Conservation (phyloP, 2,329 filamentous ascomycete species). For the Dendryphion nanum region DNA sequence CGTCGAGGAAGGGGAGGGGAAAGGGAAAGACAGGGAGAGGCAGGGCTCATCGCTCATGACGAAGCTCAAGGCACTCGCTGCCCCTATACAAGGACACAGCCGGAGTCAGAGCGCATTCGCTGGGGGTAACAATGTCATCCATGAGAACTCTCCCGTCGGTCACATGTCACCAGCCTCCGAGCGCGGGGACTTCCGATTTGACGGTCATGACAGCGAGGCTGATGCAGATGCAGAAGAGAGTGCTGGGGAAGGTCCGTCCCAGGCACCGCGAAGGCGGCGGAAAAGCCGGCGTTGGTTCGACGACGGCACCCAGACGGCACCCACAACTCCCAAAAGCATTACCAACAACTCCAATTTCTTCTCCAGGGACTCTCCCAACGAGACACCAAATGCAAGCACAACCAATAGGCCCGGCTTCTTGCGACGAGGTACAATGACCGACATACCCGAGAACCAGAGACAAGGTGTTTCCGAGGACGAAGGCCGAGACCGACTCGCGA, state of each 20-base stretch:
- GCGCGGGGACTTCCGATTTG: slow-evolving; percentile 46
- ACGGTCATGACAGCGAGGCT: slow-evolving; percentile 65
- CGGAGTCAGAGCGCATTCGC: slow-evolving; percentile 51
- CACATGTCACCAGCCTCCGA: slow-evolving; percentile 51
- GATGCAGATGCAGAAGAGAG: slow-evolving; percentile 85
- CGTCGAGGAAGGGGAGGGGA: slow-evolving; percentile 59
- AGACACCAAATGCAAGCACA: slow-evolving; percentile 25
- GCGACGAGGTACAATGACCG: slow-evolving; percentile 49
- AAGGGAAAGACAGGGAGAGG: slow-evolving; percentile 45
- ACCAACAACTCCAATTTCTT: slow-evolving; percentile 48
- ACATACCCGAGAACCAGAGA: slow-evolving; percentile 47
- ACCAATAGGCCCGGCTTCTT: slow-evolving; percentile 50
- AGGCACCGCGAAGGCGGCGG: slow-evolving; percentile 57
- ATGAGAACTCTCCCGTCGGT: slow-evolving; percentile 38
- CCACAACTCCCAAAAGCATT: slow-evolving; percentile 63
- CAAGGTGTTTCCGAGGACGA: slow-evolving; percentile 53
- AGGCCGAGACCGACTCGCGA: slow-evolving; percentile 47
- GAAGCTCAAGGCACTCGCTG: slow-evolving; percentile 72
- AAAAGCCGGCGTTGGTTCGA: slow-evolving; percentile 60
- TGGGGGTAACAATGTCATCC: slow-evolving; percentile 36
- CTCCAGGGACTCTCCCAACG: slow-evolving; percentile 41
- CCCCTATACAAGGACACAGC: slow-evolving; percentile 51
- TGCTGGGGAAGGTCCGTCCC: slow-evolving; percentile 62
- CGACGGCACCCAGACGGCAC: slow-evolving; percentile 59
- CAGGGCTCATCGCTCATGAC: slow-evolving; percentile 68